phyloP scores from a whole-genome alignment of 2,329 filamentous ascomycete species.

The Teratosphaeria nubilosa region DNA sequence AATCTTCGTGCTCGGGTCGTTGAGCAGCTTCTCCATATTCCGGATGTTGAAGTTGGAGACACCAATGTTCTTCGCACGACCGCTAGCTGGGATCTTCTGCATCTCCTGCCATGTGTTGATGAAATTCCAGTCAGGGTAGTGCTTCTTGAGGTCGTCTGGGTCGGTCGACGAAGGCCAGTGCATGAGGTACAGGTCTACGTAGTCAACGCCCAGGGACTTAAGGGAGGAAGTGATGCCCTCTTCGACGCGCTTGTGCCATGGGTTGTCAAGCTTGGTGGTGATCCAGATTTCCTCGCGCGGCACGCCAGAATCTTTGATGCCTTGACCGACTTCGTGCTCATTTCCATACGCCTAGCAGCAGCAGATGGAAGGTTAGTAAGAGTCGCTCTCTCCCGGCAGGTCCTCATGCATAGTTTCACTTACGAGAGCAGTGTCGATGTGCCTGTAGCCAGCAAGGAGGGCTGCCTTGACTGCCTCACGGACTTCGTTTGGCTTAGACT shows the following conservation, averaged over 20 bases:
- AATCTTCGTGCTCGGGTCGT: conserved; percentile 53
- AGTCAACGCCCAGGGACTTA: conserved; percentile 51
- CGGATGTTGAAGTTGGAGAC: conserved; percentile 78
- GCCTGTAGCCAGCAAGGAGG: conserved; percentile 47
- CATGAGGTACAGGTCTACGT: conserved; percentile 62
- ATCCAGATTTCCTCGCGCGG: conserved; percentile 61
- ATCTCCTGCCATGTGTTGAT: conserved; percentile 57
- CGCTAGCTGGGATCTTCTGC: conserved; percentile 46
- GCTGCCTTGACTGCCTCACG: conserved; percentile 60
- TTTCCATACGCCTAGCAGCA: conserved; percentile 56
- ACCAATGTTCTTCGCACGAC: conserved; percentile 64
- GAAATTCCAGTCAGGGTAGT: conserved; percentile 70
- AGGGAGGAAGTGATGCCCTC: conserved; percentile 53
- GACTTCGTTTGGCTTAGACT: conserved; percentile 60
- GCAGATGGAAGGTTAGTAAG: no score
- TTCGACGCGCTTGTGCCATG: conserved; percentile 60
- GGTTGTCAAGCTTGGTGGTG: conserved; percentile 76
- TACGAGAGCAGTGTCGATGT: conserved; percentile 56
- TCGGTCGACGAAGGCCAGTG: conserved; percentile 61
- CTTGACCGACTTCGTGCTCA: conserved; percentile 61
- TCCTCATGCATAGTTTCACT: no score
- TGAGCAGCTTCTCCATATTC: conserved; percentile 65
- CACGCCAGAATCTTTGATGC: conserved; percentile 57
- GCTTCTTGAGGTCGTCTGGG: conserved; percentile 54
- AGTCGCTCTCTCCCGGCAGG: no score